Percentiles rank a stretch among this genome's conserved stretches.
phyloP scores from a whole-genome alignment of 805 yeast species.

The Blastobotrys muscicola region DNA sequence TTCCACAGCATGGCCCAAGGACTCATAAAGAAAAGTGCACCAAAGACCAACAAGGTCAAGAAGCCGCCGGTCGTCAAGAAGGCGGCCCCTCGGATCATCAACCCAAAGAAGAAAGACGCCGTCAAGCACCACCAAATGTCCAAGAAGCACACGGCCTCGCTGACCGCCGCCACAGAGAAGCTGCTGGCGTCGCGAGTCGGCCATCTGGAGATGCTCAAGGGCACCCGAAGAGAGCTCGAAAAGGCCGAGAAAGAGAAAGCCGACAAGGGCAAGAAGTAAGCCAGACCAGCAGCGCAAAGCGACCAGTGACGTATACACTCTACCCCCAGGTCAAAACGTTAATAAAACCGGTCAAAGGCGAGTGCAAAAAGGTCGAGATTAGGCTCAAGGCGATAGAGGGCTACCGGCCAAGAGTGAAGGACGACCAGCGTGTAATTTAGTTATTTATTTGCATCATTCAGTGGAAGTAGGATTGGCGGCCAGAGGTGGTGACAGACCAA shows the following conservation, averaged over 20 bases:
- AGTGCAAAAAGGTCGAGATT: no score
- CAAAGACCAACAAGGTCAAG: slow-evolving; percentile 1
- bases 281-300: no score
- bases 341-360: no score
- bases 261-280: slow-evolving; percentile 8
- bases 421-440: no score
- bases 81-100: slow-evolving; percentile 66
- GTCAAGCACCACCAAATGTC: slow-evolving; percentile 45
- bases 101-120: slow-evolving; percentile 52
- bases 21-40: slow-evolving; percentile 21
- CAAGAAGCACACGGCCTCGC: slow-evolving; percentile 48
- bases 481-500: no score
- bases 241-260: slow-evolving; percentile 42
- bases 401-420: no score
- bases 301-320: no score
- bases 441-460: no score
- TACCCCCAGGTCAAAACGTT: no score
- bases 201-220: slow-evolving; percentile 83
- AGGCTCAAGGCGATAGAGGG: no score
- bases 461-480: no score
- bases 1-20: slow-evolving; percentile 30
- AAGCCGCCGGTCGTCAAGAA: slow-evolving; percentile 28
- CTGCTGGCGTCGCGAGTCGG: slow-evolving; percentile 86
- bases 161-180: slow-evolving; percentile 63
- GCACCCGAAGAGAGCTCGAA: slow-evolving; percentile 78